Percentiles rank a stretch among this genome's conserved stretches.
phyloP scores from a whole-genome alignment of 345 rosid genomes.

The Cardamine resedifolia region DNA sequence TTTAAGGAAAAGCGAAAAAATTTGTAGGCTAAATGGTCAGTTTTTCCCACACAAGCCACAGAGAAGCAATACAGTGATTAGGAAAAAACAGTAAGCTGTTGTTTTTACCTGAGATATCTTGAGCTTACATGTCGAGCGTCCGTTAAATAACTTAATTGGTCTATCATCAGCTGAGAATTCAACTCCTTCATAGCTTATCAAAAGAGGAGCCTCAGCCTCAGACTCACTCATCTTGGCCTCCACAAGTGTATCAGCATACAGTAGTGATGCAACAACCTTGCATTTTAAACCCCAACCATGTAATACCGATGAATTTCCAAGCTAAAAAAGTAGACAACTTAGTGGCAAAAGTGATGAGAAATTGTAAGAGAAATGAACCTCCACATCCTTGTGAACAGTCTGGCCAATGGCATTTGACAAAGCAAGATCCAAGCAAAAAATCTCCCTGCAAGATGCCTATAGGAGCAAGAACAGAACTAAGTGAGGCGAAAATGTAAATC shows the following conservation, averaged over 20 bases:
- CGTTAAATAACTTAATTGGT: slow-evolving; percentile 55
- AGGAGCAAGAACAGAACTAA: slow-evolving; percentile 4
- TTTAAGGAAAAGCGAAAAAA: neutral
- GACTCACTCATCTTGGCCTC: slow-evolving; percentile 57
- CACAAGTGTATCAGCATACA: slow-evolving; percentile 62
- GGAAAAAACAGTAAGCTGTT: neutral
- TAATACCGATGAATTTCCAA: neutral
- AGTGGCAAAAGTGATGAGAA: slow-evolving; percentile 10
- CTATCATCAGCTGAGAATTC: slow-evolving; percentile 58
- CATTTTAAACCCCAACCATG: slow-evolving; percentile 17
- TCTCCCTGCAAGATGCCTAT: slow-evolving; percentile 69
- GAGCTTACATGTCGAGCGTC: slow-evolving; percentile 66
- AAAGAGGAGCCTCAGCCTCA: slow-evolving; percentile 63
- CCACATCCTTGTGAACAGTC: slow-evolving; percentile 52
- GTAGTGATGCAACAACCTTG: slow-evolving; percentile 65
- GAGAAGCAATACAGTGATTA: neutral
- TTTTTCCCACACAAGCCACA: neutral
- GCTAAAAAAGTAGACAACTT: neutral
- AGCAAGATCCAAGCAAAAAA: slow-evolving; percentile 69
- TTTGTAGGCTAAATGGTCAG: neutral
- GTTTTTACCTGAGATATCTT: slow-evolving; percentile 70
- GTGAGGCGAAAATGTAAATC: neutral
- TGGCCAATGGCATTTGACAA: slow-evolving; percentile 59
- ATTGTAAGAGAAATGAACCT: slow-evolving; percentile 45
- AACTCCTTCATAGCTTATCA: slow-evolving; percentile 66